Conservation (phyloP, 331 rosid species). For the Cydonia oblonga region DNA sequence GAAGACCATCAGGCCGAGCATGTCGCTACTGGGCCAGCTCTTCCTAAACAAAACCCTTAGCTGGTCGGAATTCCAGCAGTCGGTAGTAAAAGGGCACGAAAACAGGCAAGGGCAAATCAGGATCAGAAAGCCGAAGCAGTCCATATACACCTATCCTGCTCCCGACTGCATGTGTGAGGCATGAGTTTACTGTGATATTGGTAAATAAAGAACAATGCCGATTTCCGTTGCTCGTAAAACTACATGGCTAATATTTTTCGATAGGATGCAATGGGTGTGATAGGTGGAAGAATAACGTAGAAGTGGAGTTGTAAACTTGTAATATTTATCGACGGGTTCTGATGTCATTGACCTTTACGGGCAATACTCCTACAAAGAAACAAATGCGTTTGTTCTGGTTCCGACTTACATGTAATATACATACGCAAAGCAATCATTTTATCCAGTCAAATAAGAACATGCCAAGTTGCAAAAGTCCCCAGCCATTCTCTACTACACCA, state of each 20-base stretch:
- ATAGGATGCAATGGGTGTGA: neutral
- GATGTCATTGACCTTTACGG: conserved; percentile 2
- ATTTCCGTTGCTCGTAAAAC: conserved; percentile 18
- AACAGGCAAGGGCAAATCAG: conserved; percentile 73
- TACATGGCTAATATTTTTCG: conserved; percentile 10
- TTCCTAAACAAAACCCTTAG: conserved; percentile 59
- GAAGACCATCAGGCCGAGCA: conserved; percentile 79
- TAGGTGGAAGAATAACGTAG: conserved; percentile 3
- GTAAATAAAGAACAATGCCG: conserved; percentile 36
- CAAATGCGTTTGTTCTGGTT: conserved; percentile 10
- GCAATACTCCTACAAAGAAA: conserved; percentile 28
- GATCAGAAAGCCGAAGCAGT: conserved; percentile 67
- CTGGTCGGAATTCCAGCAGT: conserved; percentile 56
- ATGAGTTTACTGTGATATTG: conserved; percentile 14
- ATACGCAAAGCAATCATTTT: neutral
- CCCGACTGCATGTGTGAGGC: conserved; percentile 85
- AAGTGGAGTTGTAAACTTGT: conserved; percentile 3
- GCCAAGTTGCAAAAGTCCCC: neutral
- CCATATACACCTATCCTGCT: conserved; percentile 73
- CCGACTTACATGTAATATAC: neutral
- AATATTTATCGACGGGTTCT: neutral
- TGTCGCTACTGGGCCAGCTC: conserved; percentile 73
- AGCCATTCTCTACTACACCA: neutral
- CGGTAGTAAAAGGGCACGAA: conserved; percentile 57
- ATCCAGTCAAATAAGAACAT: neutral